Base-by-base conservation (phyloP, 1,284 basidiomycete genomes). In the Lignosus rhinocerotis region DNA sequence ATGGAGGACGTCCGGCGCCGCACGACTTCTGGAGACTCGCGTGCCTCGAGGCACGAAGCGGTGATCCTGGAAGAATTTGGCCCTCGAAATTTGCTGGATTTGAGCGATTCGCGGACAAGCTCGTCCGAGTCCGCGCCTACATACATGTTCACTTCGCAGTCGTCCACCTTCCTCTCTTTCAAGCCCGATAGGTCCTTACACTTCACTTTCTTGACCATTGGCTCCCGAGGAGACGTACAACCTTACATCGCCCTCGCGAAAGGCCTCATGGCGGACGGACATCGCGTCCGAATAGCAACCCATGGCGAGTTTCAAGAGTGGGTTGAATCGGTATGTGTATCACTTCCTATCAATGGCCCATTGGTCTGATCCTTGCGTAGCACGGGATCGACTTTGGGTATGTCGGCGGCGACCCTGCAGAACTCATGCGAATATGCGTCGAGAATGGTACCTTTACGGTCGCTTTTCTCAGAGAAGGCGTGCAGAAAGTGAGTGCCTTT, bases 381-480 rank as follows among this genome's bases (percentile, higher is more conserved):
- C 80, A 96, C 71, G 94, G 93, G 3, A 96, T 99, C 66, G 94
- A 95, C 67, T 98, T 93, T 72, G 88, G 88, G 9, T 91, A 87
- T 67, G 93, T 98, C 30, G 96, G 96, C 16, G 96, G 97, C 17
- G 97, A 99, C 72, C 96, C 96, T 3, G 95, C 96, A 2, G 96
- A 98, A 73, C 79, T 99, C 53, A 92, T 94, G 92, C 82, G 89
- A 46, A 93, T 97, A 63, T 97, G 94, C 71, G 90, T 97, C 39
- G 95, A 97, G 74, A 96, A 98, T 72, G 94, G 97, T 59, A 97
- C 91, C 63, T 98, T 98, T 71, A 97, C 96, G 0, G 88, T 98
- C 33, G 86, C 94, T 0, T 98, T 98, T 75, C 75, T 98, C 68
- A 94, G 90, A 70, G 96, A 98, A 71, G 90, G 88, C 11, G 74